Percentiles rank a stretch among this genome's conserved stretches.
These are phyloP conservation scores for Neopestalotiopsis clavispora DNA, from an alignment of 2,329 filamentous ascomycete species.

Conservation along the genomic window DNA sequence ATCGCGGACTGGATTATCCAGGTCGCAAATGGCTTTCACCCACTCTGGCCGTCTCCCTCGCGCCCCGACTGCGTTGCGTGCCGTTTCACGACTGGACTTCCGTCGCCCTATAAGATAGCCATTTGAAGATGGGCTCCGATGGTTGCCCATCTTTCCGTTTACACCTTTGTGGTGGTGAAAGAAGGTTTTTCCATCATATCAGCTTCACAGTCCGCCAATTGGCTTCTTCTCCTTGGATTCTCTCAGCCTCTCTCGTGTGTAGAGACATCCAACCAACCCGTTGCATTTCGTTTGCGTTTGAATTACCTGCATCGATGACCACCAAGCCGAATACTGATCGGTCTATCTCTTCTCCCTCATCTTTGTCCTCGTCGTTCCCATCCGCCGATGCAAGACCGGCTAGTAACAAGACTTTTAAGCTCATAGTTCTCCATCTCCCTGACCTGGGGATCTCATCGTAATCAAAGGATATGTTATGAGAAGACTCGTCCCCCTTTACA, in stretches of 20 bases:
- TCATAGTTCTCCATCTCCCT: not conserved
- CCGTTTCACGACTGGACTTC: too few species aligned
- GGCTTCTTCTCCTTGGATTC: not conserved
- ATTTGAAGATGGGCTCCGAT: too few species aligned
- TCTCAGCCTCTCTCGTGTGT: not conserved
- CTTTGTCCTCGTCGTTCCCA: not conserved
- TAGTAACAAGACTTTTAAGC: slow-evolving; percentile 1
- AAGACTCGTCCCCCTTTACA: not conserved
- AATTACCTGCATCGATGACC: not conserved
- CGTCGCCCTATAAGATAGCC: too few species aligned
- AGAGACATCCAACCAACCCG: slow-evolving; percentile 7
- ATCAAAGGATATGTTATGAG: not conserved
- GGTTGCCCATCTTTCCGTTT: too few species aligned
- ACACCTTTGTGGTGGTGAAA: too few species aligned
- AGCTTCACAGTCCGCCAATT: not conserved
- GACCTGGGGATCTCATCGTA: not conserved
- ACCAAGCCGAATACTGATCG: too few species aligned
- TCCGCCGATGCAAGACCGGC: too few species aligned
- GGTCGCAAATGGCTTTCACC: too few species aligned
- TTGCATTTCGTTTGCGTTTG: slow-evolving; percentile 7
- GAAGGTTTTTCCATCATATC: not conserved
- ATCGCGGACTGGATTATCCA: too few species aligned
- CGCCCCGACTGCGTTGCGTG: too few species aligned
- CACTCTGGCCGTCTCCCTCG: too few species aligned
- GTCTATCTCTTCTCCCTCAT: too few species aligned